These are phyloP conservation scores for Berberis thunbergii DNA, from an alignment of 164 flowering plant species.

Conservation along the genomic window DNA sequence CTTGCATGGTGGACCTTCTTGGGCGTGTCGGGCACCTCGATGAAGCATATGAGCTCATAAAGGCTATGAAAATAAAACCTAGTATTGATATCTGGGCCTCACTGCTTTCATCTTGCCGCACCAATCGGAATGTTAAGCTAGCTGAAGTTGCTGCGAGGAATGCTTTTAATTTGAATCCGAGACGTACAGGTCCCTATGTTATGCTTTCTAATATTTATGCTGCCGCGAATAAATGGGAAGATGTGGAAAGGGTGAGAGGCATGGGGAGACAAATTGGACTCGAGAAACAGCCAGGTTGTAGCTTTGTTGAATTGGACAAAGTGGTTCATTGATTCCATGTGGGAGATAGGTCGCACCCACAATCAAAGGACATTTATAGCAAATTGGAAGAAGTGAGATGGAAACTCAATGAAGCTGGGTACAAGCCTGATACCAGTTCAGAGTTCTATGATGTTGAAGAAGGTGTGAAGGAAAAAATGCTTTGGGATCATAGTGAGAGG, in stretches of 20 bases:
- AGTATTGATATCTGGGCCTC: constrained; percentile 35
- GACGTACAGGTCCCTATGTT: constrained; percentile 26
- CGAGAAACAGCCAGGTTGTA: constrained; percentile 34
- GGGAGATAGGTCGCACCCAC: constrained; percentile 33
- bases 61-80: constrained; percentile 27
- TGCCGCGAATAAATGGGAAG: constrained; percentile 34
- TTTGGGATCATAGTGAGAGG: constrained; percentile 43
- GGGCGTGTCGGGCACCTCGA: constrained; percentile 36
- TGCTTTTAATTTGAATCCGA: constrained; percentile 23
- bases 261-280: constrained; percentile 20
- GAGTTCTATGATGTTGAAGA: constrained; percentile 32
- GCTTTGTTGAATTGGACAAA: constrained; percentile 32
- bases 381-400: constrained; percentile 25
- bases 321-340: constrained; percentile 31
- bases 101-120: constrained; percentile 36
- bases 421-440: constrained; percentile 31
- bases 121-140: constrained; percentile 28
- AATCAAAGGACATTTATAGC: constrained; percentile 23
- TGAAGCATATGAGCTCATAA: constrained; percentile 33
- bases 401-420: constrained; percentile 26
- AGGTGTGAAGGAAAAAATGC: constrained; percentile 34
- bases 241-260: constrained; percentile 34
- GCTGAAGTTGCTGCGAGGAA: constrained; percentile 35
- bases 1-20: constrained; percentile 45
- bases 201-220: constrained; percentile 37